Base-by-base conservation (phyloP, 768 basidiomycete species). In the Leucogyrophana mollusca region DNA sequence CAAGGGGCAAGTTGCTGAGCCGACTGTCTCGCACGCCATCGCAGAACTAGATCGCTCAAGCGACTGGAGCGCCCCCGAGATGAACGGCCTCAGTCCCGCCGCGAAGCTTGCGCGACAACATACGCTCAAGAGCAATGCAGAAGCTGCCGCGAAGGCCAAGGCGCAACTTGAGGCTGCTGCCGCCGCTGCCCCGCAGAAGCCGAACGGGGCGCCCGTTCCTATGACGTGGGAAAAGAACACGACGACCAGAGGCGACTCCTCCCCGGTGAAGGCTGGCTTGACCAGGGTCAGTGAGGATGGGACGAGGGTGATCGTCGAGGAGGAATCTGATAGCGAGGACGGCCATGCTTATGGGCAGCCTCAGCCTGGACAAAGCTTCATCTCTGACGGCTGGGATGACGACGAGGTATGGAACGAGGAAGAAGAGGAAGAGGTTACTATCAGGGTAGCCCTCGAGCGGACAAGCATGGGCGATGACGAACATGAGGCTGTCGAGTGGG, bases 21-120 rank as follows among this genome's bases (percentile, higher is more conserved):
- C 92, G 2, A 77, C 80, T 44, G 79, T 95, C 14, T 87, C 87
- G 42, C 87, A 85, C 58, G 91, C 84, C 33, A 85, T 90, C 11
- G 93, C 85, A 2, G 92, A 96, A 69, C 73, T 90, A 46, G 93
- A 94, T 52, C 74, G 87, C 54, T 64, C 73, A 47, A 70, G 62
- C 21, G 87, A 88, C 56, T 87, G 87, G 82, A 79, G 70, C 39
- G 70, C 68, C 51, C 62, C 73, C 4, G 67, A 76, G 47, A 66
- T 90, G 71, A 81, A 77, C 41, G 94, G 92, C 7, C 68, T 95
- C 18, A 89, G 87, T 57, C 94, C 94, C 6, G 94, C 94, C 13
- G 94, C 94, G 3, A 85, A 87, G 62, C 76, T 95, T 9, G 93
- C 90, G 1, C 64, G 94, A 34, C 90, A 94, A 62, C 93, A 95